Base-by-base conservation (phyloP, 73 alveolate genomes). In the Symbiodinium natans region DNA sequence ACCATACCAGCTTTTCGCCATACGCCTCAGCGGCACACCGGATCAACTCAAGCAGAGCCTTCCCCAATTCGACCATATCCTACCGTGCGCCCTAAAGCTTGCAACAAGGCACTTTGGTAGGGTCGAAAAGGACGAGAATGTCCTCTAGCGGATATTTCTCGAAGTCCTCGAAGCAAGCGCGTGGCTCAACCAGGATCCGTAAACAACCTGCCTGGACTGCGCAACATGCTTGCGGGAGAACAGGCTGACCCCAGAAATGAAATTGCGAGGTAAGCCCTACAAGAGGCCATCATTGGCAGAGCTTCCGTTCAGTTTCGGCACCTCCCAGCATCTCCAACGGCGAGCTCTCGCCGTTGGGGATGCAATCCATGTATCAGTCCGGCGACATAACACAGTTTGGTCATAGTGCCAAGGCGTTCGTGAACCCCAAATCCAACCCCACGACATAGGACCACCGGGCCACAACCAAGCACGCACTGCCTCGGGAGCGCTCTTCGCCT, bases 1-100 rank as follows among this genome's bases (percentile, higher is more conserved):
- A 43, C 95, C 95, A 88, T 33, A 88, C 95, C 41, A 88, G 68
- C 95, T 88, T 88, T 59, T 88, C 95, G 43, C 95, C 95, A 43
- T 88, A 88, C 42, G 95, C 95, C 95, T 88, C 25, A 29, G 2
- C 10, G 2, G 71, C n/a, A 52, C 71, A 52, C 17, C 31, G 23
- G 71, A 52, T 52, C 31, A 5, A 46, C 71, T 4, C 17, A 52
- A 15, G n/a, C 23, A 1, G 71, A 21, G 68, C 71, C 9, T 52
- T 52, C 2, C n/a, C 27, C 6, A 52, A 8, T 52, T 0, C 71
- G 23, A 29, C 17, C 3, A 8, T 52, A 15, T 15, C 71, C 23
- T 0, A 52, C 31, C 71, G 23, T 52, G 10, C 71, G 3, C 31
- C 4, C 59, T 6, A 43, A 8, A 11, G 56, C 56, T 43, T 8